phyloP scores from a whole-genome alignment of 805 yeast species.

The Monosporozyma siamensis region DNA sequence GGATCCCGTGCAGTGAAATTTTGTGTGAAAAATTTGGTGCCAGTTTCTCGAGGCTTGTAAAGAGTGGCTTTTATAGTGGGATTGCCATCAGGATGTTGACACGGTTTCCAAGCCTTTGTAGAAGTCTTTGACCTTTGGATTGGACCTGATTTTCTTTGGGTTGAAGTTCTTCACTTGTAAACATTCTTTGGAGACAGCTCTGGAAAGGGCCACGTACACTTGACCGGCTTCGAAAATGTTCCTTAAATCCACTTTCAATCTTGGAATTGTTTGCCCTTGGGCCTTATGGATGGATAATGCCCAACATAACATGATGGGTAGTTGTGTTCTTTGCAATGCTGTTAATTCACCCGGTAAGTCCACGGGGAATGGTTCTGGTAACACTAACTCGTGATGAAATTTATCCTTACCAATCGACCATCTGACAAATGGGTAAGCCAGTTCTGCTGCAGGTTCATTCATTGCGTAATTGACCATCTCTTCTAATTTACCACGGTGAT shows the following conservation, averaged over 20 bases:
- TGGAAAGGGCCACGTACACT: conserved; percentile 71
- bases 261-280: conserved; percentile 72
- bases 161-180: conserved; percentile 60
- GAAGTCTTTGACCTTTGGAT: conserved; percentile 51
- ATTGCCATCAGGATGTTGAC: no score
- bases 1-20: no score
- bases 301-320: conserved; percentile 72
- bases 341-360: conserved; percentile 29
- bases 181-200: conserved; percentile 61
- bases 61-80: no score
- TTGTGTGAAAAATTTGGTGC: no score
- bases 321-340: conserved; percentile 40
- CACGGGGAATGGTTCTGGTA: conserved; percentile 32
- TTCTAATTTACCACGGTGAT: conserved; percentile 10
- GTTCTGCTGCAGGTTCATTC: conserved; percentile 11
- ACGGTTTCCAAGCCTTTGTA: conserved; percentile 36
- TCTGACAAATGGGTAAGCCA: conserved; percentile 27
- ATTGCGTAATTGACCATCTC: conserved; percentile 16
- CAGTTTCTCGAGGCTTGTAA: no score
- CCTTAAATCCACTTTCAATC: conserved; percentile 59
- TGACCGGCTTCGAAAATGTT: conserved; percentile 73
- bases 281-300: conserved; percentile 78
- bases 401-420: conserved; percentile 26
- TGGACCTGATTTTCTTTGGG: conserved; percentile 46
- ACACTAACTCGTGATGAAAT: conserved; percentile 28